These are phyloP conservation scores for Asterochloris erici DNA, from an alignment of 139 green algal genomes.

Conservation along the genomic window DNA sequence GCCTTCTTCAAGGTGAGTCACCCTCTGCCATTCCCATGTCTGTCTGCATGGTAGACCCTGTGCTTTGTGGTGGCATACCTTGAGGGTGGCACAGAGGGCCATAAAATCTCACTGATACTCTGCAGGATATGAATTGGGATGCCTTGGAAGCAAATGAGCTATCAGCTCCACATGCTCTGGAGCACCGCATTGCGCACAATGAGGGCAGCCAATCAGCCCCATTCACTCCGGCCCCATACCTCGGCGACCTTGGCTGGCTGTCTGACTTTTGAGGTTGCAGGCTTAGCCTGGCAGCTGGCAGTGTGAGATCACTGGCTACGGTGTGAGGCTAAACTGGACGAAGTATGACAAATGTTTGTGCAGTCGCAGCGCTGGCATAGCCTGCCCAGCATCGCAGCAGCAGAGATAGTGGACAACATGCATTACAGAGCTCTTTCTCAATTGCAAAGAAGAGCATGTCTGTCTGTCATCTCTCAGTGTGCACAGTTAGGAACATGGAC, in stretches of 20 bases:
- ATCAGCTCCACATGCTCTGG: slow-evolving; percentile 3
- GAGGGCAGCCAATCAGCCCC: neutral
- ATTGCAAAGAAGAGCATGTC: too few species aligned
- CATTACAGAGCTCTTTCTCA: too few species aligned
- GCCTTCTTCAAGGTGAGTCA: slow-evolving; percentile 53
- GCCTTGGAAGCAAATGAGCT: slow-evolving; percentile 9
- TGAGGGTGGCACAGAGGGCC: slow-evolving; percentile 7
- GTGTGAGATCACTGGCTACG: neutral
- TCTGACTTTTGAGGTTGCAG: slow-evolving; percentile 26
- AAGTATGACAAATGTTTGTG: neutral
- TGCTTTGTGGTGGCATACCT: too few species aligned
- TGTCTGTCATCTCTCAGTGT: too few species aligned
- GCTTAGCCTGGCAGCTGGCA: neutral
- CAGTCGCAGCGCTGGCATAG: neutral
- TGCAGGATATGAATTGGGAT: slow-evolving; percentile 20
- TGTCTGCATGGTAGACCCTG: slow-evolving; percentile 10
- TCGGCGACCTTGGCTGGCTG: slow-evolving; percentile 23
- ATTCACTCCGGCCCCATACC: slow-evolving; percentile 4
- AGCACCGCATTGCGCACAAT: slow-evolving; percentile 8
- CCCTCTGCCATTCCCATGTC: slow-evolving; percentile 12
- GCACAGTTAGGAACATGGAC: too few species aligned
- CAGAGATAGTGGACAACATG: neutral
- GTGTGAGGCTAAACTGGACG: neutral
- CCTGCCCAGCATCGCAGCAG: neutral
- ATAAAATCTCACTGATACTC: neutral